Base-by-base conservation (phyloP, 495 filamentous ascomycete species). In the Aspergillus sclerotioniger region DNA sequence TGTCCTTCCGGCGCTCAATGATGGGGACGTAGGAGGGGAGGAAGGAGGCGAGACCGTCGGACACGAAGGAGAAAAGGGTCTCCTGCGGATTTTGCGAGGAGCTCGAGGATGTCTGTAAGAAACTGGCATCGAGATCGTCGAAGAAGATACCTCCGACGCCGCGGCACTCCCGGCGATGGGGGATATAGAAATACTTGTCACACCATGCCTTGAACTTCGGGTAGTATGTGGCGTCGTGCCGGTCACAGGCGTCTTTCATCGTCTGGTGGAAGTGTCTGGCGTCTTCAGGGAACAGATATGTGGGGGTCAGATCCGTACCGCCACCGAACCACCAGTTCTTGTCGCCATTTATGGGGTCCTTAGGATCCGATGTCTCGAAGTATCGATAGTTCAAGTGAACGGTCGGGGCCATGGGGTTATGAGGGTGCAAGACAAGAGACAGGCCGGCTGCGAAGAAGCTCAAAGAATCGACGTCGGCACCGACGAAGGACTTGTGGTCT, bases 371-470 rank as follows among this genome's bases (percentile, higher is more conserved):
- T 7, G 94, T 99, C 78, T 99, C 94, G 68, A 99, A 99, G 77
- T 99, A 99, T 3, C 94, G 84, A 79, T 99, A 99, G 79, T 99
- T 99, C 58, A 99, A 80, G 71, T 99, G 94, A 19, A 99, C 92
- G 0, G 94, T 99, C 0, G 94, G 94, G 17, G 92, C 93, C 87
- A 95, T 96, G 25, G 94, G 94, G 73, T 99, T 99, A 33, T 82
- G 75, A 7, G 94, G 94, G 71, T 98, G 94, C 20, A 97, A 76
- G 51, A 99, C 92, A 66, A 98, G 79, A 61, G 91, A 96, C 44
- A 99, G 75, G 3, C 94, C 94, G 0, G 94, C 89, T 17, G 92
- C 94, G 70, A 97, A 99, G 83, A 98, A 99, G 55, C 87, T 88
- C 46, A 99, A 77, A 43, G 82, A 88, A 25, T 93, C 88, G 19